Conservation (phyloP, 2,329 filamentous ascomycete genomes). For the Endocalyx cinctus region DNA sequence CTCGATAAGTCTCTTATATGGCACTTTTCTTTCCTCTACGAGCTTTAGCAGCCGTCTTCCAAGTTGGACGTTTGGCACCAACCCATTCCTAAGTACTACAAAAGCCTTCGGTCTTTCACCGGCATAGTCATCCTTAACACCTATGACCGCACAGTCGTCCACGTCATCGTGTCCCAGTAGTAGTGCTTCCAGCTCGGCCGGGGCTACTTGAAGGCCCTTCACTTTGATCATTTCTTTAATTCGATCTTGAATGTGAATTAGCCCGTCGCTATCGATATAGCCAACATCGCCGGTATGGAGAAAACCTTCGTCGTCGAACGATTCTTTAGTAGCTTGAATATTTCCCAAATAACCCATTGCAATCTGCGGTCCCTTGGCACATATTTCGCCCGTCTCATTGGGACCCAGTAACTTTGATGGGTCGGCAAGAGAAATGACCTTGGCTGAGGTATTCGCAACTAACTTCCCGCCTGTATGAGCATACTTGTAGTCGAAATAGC, state of each 20-base stretch:
- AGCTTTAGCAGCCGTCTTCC: slow-evolving; percentile 42
- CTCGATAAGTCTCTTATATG: slow-evolving; percentile 51
- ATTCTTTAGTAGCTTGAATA: slow-evolving; percentile 65
- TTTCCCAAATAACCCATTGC: slow-evolving; percentile 86
- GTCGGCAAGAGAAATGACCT: slow-evolving; percentile 68
- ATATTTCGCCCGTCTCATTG: slow-evolving; percentile 77
- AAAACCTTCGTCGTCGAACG: slow-evolving; percentile 71
- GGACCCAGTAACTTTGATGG: slow-evolving; percentile 64
- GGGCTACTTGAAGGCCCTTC: slow-evolving; percentile 84
- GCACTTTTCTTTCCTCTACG: slow-evolving; percentile 49
- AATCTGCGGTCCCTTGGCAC: slow-evolving; percentile 76
- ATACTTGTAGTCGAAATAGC: slow-evolving; percentile 52
- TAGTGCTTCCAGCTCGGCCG: slow-evolving; percentile 82
- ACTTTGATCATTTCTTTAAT: slow-evolving; percentile 94
- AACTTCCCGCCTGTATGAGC: slow-evolving; percentile 52
- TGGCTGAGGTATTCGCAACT: slow-evolving; percentile 55
- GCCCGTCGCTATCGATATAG: slow-evolving; percentile 73
- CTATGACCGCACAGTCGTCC: slow-evolving; percentile 77
- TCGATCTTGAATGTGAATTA: slow-evolving; percentile 80
- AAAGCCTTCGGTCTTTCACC: slow-evolving; percentile 78
- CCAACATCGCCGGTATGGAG: slow-evolving; percentile 89
- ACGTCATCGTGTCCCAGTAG: slow-evolving; percentile 69
- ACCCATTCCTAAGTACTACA: slow-evolving; percentile 58
- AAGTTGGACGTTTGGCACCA: slow-evolving; percentile 8
- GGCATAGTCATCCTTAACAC: slow-evolving; percentile 75